Evolutionary conservation across 1,284 basidiomycete species (phyloP), one percentile per base, ranked within the genome.

Genomic region (Laetiporus sulphureus): DNA sequence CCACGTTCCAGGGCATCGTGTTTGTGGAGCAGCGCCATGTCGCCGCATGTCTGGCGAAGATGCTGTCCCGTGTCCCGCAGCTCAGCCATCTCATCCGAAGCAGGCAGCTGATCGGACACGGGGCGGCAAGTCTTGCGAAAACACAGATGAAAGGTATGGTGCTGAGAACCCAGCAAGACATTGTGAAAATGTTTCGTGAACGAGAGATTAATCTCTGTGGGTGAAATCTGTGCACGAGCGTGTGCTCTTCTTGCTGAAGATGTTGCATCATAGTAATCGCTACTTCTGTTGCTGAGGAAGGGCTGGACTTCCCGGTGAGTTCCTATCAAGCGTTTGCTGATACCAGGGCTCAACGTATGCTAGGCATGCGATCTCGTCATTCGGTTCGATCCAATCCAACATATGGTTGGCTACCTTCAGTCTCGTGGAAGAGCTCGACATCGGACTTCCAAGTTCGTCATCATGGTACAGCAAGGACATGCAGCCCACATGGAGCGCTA

Each of bases 281-380:
- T 3, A 92, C 89, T 0, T 80, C 81, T 6, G 88, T 92, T 5
- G 90, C 87, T 1, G 90, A 93, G 63, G 89, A 92, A 65, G 90
- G 89, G 0, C 71, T 92, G 20, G 88, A 92, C 60, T 90, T 92
- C 61, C 84, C 81, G 11, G 83, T 83, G 55, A 40, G 72, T 45
- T 19, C 25, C 35, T 18, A 24, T n/a, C 12, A n/a, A 13, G 6
- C 2, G n/a, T 12, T 19, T 27, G 11, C 12, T 24, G 51, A 41
- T 4, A 12, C 44, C 29, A 23, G 20, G 40, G 19, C 13, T 32
- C 38, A 13, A 10, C 38, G 22, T 27, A 29, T 41, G 32, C 41
- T 40, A 88, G 83, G 81, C 83, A 8, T 91, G 88, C 59, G 83
- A 88, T 53, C 68, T 91, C n/a, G 84, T 90, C 38, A 71, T 91